These are phyloP conservation scores for Monilinia fructicola DNA, from an alignment of 2,329 filamentous ascomycete species.

Conservation along the genomic window DNA sequence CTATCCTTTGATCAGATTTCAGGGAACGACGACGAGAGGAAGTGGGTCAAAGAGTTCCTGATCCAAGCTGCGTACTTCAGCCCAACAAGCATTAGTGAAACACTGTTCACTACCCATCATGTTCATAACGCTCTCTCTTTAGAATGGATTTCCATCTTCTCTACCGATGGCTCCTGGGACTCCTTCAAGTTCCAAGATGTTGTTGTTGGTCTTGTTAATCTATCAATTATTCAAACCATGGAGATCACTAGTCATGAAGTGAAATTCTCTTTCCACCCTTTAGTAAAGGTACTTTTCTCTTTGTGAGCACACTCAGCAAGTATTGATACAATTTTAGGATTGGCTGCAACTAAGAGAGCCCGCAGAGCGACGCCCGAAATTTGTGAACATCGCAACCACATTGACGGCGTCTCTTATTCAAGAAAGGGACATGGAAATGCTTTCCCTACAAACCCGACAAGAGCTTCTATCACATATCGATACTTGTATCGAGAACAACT, in stretches of 20 bases:
- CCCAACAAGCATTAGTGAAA: conserved; percentile 19
- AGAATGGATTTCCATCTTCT: conserved; percentile 13
- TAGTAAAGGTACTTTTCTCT: conserved; percentile 29
- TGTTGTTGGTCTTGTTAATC: conserved; percentile 26
- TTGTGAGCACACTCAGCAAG: conserved; percentile 1
- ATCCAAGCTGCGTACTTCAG: conserved; percentile 33
- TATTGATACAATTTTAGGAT: conserved; percentile 7
- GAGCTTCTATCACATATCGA: conserved; percentile 18
- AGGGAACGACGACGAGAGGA: conserved; percentile 14
- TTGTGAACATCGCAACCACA: not conserved
- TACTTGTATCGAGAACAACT: conserved; percentile 15
- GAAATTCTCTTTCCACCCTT: conserved; percentile 32
- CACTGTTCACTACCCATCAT: conserved; percentile 7
- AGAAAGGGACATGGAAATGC: not conserved
- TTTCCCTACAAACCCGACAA: conserved; percentile 14
- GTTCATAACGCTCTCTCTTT: not conserved
- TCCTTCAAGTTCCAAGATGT: conserved; percentile 28
- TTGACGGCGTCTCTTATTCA: conserved; percentile 11
- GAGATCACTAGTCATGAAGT: conserved; percentile 12
- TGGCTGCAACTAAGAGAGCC: conserved; percentile 12
- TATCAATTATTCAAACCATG: conserved; percentile 31
- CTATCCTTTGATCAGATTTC: conserved; percentile 32
- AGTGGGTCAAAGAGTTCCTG: conserved; percentile 27
- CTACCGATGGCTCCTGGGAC: conserved; percentile 28
- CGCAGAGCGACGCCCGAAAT: not conserved